phyloP scores from a whole-genome alignment of 139 green algal species.

The Chlamydomonas sp. region DNA sequence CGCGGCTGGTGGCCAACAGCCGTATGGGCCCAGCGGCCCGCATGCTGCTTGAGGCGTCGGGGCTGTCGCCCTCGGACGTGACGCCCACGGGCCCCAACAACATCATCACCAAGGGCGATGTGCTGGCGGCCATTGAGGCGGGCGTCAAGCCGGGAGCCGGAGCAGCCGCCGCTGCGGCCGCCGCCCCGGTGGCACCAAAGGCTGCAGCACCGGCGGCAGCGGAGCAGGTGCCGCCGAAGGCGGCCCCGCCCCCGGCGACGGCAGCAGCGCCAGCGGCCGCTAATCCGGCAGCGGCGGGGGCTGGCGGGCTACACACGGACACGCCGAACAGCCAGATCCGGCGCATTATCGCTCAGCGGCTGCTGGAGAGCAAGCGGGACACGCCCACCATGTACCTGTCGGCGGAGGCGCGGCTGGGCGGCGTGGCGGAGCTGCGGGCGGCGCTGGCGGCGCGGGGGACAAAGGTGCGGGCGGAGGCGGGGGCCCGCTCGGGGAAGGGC shows the following conservation, averaged over 20 bases:
- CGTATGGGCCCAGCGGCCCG: slow-evolving; percentile 78
- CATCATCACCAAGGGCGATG: slow-evolving; percentile 92
- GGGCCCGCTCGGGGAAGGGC: background rate
- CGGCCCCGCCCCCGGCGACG: slow-evolving; percentile 12
- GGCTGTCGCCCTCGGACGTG: slow-evolving; percentile 39
- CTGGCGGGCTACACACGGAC: slow-evolving; percentile 67
- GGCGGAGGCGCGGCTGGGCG: slow-evolving; percentile 75
- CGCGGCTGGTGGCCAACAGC: slow-evolving; percentile 29
- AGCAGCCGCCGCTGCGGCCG: background rate
- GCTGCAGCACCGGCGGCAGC: slow-evolving; percentile 22
- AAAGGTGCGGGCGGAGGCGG: slow-evolving; percentile 29
- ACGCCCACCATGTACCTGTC: slow-evolving; percentile 81
- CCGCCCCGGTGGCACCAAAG: slow-evolving; percentile 19
- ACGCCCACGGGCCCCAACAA: slow-evolving; percentile 74
- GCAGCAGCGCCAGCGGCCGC: slow-evolving; percentile 35
- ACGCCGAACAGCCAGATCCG: slow-evolving; percentile 85
- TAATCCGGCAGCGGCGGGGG: background rate
- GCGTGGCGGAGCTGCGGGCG: slow-evolving; percentile 64
- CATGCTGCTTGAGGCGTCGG: slow-evolving; percentile 61
- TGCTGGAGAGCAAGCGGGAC: slow-evolving; percentile 91
- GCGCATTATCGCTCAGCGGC: slow-evolving; percentile 86
- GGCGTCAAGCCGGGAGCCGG: slow-evolving; percentile 44
- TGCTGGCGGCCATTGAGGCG: slow-evolving; percentile 77
- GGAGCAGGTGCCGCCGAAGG: slow-evolving; percentile 1
- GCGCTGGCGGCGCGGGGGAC: slow-evolving; percentile 63